A percentile compares a stretch with the other conserved stretches of the same genome.
Evolutionary conservation across 2,329 filamentous ascomycete genomes (phyloP).

Genomic region (Alternaria metachromatica): DNA sequence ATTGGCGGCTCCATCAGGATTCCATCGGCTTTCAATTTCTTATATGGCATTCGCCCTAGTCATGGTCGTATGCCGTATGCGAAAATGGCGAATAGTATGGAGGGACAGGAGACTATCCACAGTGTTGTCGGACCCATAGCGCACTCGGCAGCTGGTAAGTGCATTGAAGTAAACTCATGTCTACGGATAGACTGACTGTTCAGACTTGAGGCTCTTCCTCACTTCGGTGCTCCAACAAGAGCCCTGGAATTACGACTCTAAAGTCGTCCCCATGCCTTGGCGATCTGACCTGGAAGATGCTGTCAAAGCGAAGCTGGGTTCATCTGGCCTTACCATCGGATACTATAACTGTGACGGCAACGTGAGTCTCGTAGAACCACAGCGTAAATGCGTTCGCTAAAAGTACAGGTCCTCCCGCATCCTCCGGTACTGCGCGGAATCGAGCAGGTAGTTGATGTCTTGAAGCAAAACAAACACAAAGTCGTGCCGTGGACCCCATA

Average conservation of each 20-base stretch:
- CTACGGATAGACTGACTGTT: neutral
- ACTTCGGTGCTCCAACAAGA: constrained; percentile 60
- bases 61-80: constrained; percentile 39
- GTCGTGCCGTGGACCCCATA: constrained; percentile 6
- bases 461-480: constrained; percentile 4
- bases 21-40: constrained; percentile 63
- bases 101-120: constrained; percentile 65
- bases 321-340: constrained; percentile 59
- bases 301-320: constrained; percentile 12
- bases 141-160: neutral
- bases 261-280: constrained; percentile 69
- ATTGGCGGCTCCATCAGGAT: constrained; percentile 62
- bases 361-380: neutral
- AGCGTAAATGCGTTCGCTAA: constrained; percentile 28
- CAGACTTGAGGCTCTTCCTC: constrained; percentile 54
- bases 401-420: constrained; percentile 5
- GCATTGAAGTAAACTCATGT: neutral
- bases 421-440: constrained; percentile 6
- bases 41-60: constrained; percentile 62
- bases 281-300: constrained; percentile 3
- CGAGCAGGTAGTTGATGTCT: neutral
- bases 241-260: constrained; percentile 70
- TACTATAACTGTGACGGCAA: constrained; percentile 51
- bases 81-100: constrained; percentile 60
- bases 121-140: constrained; percentile 64